Percentiles rank a stretch among this genome's conserved stretches.
phyloP scores from a whole-genome alignment of 2,329 filamentous ascomycete species.

The Zarea fungicola region DNA sequence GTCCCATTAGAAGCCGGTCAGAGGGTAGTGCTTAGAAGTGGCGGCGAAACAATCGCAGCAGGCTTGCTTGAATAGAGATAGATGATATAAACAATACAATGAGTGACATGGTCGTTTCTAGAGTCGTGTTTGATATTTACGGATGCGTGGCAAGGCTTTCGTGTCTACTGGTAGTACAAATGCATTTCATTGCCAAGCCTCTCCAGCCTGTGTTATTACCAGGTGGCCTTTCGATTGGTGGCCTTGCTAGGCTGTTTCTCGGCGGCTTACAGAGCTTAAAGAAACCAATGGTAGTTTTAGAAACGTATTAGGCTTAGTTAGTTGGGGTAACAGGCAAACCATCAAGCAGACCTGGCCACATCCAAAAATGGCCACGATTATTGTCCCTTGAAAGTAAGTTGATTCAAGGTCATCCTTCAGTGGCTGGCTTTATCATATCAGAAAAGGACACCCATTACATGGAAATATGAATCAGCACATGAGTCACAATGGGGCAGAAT shows the following conservation, averaged over 20 bases:
- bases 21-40: constrained; percentile 73
- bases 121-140: background rate
- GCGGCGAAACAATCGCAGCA: constrained; percentile 80
- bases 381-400: background rate
- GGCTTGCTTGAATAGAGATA: constrained; percentile 67
- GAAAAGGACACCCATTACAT: background rate
- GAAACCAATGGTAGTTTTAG: background rate
- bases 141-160: constrained; percentile 6
- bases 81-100: constrained; percentile 4
- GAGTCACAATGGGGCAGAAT: constrained; percentile 8
- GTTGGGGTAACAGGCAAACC: background rate
- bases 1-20: constrained; percentile 77
- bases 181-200: too few species aligned
- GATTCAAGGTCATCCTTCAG: background rate
- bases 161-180: too few species aligned
- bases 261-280: constrained; percentile 17
- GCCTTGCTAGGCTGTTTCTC: constrained; percentile 19
- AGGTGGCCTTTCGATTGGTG: constrained; percentile 20
- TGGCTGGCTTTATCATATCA: background rate
- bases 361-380: background rate
- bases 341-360: background rate
- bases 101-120: background rate
- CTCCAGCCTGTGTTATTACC: background rate
- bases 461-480: constrained; percentile 1
- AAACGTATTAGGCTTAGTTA: background rate